Evolutionary conservation across 2,329 filamentous ascomycete genomes (phyloP), one percentile per base, ranked within the genome.

Genomic region (Claviceps africana): DNA sequence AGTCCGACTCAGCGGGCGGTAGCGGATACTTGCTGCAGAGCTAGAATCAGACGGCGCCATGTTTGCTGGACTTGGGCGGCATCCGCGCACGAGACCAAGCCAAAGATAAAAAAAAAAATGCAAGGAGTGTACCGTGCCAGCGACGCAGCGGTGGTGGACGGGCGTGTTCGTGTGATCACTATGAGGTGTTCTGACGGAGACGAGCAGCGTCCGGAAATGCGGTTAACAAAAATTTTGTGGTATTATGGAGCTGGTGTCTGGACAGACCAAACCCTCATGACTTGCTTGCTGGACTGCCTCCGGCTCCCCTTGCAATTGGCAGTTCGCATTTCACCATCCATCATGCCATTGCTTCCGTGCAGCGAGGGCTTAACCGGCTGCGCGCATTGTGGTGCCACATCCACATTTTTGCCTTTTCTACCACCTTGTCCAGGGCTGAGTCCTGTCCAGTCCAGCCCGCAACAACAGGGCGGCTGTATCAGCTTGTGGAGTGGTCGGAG

Each of bases 1-100:
- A 21, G 57, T 55, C 43, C 55, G 53, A 49, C 60, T 56, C 46
- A 63, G 55, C 28, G 54, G 53, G 25, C 52, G 52, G 54, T 53
- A 57, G 46, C 56, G 54, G 50, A 57, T 52, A n/a, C 31, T 53
- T 31, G 48, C 33, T 42, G 48, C 47, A 45, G 28, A 37, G 33
- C 9, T 17, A 46, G 28, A 31, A 9, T 50, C 31, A 22, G 46
- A 25, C 19, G 46, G 33, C 28, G 47, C 47, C 48, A 51, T 51
- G 30, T 46, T 46, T 44, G 30, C 51, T 43, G 8, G 44, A n/a
- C 8, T 17, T 8, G 43, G 15, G 19, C 17, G 43, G 43, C 22
- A 46, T 46, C 10, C 25, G 43, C 17, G 22, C 25, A 46, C 7
- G 25, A 30, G 22, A 28, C 42, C 40, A 13, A 25, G 22, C 42